Evolutionary conservation across 1,139 yeast genomes (phyloP).

Genomic region (Yarrowia galli): DNA sequence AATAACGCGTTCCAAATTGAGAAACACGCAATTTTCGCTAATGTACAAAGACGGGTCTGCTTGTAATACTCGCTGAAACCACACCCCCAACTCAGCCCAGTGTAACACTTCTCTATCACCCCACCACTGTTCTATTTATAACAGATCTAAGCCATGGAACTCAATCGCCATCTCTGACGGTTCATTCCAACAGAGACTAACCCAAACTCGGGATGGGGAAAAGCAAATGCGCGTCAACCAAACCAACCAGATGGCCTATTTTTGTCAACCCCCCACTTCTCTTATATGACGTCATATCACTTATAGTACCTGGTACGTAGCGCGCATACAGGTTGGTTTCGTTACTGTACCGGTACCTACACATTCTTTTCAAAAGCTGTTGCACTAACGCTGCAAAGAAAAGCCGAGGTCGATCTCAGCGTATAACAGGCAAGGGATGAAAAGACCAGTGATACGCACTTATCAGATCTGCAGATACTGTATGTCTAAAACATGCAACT

Average conservation of each 20-base stretch:
- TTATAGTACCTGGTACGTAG: too few species aligned
- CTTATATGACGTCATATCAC: neutral
- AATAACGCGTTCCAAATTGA: neutral
- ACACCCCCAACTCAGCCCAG: too few species aligned
- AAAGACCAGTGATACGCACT: neutral
- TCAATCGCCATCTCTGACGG: neutral
- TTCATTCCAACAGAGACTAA: conserved; percentile 5
- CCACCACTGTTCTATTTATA: neutral
- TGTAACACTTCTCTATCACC: too few species aligned
- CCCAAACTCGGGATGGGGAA: neutral
- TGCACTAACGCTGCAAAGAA: neutral
- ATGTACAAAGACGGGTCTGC: too few species aligned
- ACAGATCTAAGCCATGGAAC: neutral
- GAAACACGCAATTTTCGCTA: too few species aligned
- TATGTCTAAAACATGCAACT: too few species aligned
- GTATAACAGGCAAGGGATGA: neutral
- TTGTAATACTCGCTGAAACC: too few species aligned
- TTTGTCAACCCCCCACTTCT: neutral
- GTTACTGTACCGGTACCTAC: too few species aligned
- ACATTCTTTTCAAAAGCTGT: neutral
- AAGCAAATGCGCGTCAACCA: neutral
- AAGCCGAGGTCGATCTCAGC: conserved; percentile 4
- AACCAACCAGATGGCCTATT: neutral
- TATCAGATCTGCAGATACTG: too few species aligned
- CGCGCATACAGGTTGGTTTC: neutral